phyloP scores from a whole-genome alignment of 305 asterid genomes.

The Fraxinus floribunda region DNA sequence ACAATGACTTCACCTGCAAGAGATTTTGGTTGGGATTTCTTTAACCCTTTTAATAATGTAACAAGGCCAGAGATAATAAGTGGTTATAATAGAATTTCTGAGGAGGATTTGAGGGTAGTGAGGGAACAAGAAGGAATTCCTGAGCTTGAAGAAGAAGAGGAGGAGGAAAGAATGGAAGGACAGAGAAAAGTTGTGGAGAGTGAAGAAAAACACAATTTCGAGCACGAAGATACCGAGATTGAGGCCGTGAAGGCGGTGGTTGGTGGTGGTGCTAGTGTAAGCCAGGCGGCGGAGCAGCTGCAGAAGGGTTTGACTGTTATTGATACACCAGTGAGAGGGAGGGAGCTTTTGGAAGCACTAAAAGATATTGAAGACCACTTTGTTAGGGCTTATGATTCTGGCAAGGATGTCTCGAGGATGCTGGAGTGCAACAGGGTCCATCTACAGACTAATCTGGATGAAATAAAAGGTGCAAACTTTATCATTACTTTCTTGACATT shows the following conservation, averaged over 20 bases:
- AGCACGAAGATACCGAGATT: constrained; percentile 24
- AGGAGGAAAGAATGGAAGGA: constrained; percentile 35
- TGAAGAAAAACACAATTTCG: constrained; percentile 29
- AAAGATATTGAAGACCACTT: constrained; percentile 80
- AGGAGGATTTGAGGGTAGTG: constrained; percentile 79
- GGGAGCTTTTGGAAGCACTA: constrained; percentile 83
- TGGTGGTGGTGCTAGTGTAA: constrained; percentile 27
- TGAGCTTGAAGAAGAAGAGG: constrained; percentile 73
- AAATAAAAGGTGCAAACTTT: constrained; percentile 59
- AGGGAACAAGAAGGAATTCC: constrained; percentile 91
- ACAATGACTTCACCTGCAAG: constrained; percentile 53
- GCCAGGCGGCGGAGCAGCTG: constrained; percentile 38
- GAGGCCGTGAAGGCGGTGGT: constrained; percentile 41
- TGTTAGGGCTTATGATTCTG: constrained; percentile 77
- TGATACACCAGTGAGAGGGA: constrained; percentile 69
- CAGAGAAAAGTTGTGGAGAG: constrained; percentile 31
- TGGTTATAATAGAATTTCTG: constrained; percentile 61
- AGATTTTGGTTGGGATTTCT: constrained; percentile 94
- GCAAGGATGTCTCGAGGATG: constrained; percentile 84
- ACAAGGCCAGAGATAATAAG: constrained; percentile 52
- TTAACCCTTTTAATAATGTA: constrained; percentile 63
- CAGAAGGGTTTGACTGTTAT: constrained; percentile 52
- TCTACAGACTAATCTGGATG: constrained; percentile 76
- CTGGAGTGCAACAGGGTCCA: constrained; percentile 81
- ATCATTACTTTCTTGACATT: not conserved